Conservation (phyloP, 345 rosid species). For the Hirschfeldia incana region DNA sequence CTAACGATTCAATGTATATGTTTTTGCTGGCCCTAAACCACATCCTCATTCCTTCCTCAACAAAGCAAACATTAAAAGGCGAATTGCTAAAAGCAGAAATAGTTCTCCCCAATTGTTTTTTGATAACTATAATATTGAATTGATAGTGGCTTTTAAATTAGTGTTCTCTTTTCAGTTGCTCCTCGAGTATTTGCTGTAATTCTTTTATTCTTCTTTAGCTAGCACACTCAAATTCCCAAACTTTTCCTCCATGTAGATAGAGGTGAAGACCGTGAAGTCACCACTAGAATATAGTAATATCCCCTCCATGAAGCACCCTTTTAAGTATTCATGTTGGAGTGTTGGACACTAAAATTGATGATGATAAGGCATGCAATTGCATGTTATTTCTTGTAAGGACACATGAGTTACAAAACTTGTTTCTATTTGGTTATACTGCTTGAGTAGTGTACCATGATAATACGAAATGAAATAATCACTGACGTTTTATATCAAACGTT, state of each 20-base stretch:
- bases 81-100: slow-evolving; percentile 34
- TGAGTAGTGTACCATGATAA: neutral
- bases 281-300: neutral
- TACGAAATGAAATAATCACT: neutral
- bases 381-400: neutral
- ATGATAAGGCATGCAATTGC: neutral
- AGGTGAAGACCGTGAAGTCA: neutral
- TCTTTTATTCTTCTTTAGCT: slow-evolving; percentile 17
- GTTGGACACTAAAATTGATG: neutral
- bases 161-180: slow-evolving; percentile 16
- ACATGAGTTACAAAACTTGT: neutral
- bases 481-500: neutral
- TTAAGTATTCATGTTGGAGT: neutral
- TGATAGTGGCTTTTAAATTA: slow-evolving; percentile 22
- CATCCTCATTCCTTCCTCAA: slow-evolving; percentile 36
- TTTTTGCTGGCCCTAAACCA: slow-evolving; percentile 25
- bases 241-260: neutral
- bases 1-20: neutral
- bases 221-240: slow-evolving; percentile 9
- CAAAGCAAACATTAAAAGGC: slow-evolving; percentile 26
- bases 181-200: slow-evolving; percentile 4
- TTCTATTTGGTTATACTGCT: neutral
- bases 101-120: slow-evolving; percentile 16
- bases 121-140: neutral
- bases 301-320: neutral